These are phyloP conservation scores for Colletotrichum musicola DNA, from an alignment of 2,329 filamentous ascomycete genomes.

Conservation along the genomic window DNA sequence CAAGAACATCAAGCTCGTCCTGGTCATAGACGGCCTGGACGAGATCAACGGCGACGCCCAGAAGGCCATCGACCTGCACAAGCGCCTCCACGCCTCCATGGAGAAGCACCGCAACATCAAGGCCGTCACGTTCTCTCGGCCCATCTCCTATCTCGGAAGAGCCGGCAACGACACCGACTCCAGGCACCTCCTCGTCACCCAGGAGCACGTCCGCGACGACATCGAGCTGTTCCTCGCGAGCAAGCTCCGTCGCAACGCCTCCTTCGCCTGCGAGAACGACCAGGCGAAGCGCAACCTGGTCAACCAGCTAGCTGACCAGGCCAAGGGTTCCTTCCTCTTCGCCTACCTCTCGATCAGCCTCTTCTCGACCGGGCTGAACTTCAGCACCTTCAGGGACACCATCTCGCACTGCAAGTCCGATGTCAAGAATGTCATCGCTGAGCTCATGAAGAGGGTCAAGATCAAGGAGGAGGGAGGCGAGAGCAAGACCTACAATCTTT, in stretches of 20 bases:
- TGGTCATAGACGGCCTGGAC: conserved; percentile 55
- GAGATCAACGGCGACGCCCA: conserved; percentile 46
- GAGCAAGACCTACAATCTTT: conserved; percentile 42
- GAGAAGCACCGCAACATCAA: conserved; percentile 45
- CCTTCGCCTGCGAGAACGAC: conserved; percentile 39
- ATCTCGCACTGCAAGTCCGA: conserved; percentile 43
- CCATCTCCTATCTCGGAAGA: conserved; percentile 45
- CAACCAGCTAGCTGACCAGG: conserved; percentile 46
- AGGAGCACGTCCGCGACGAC: conserved; percentile 49
- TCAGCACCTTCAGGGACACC: conserved; percentile 43
- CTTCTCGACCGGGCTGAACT: conserved; percentile 40
- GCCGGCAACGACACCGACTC: conserved; percentile 42
- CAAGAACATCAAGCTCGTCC: conserved; percentile 45
- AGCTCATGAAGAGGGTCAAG: conserved; percentile 43
- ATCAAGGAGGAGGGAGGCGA: conserved; percentile 43
- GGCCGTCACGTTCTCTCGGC: conserved; percentile 53
- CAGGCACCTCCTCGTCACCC: conserved; percentile 47
- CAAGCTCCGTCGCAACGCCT: conserved; percentile 42
- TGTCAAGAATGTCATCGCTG: conserved; percentile 44
- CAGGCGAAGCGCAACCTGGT: conserved; percentile 43
- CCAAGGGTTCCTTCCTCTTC: conserved; percentile 54
- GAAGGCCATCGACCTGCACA: conserved; percentile 46
- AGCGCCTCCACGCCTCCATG: conserved; percentile 47
- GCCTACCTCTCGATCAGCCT: conserved; percentile 50
- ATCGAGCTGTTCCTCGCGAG: conserved; percentile 47